Base-by-base conservation (phyloP, 73 alveolate species). In the Paramecium octaurelia region DNA sequence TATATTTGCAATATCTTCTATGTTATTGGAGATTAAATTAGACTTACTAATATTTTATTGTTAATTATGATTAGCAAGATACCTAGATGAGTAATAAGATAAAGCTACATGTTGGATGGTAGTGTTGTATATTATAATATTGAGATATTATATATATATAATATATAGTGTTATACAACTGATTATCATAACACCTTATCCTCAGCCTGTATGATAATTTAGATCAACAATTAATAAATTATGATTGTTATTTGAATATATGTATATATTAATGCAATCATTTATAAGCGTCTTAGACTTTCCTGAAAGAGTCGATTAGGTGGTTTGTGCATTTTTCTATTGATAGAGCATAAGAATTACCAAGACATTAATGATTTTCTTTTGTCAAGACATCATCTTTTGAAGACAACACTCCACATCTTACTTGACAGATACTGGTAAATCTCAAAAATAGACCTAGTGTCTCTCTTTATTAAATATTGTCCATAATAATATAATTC, bases 401-500 rank as follows among this genome's bases (percentile, higher is more conserved):
- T 3, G 29, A 18, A 27, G 21, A 31, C 42, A 64, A 34, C 27
- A 64, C 21, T 64, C 50, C 84, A 34, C 84, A 64, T 64, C 84
- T 64, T 3, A 64, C 46, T 64, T 64, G 48, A 27, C 84, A 64
- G 48, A 27, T 34, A 34, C 50, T 31, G 2, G 84, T 64, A 34
- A 64, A 64, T 64, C 84, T 64, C 42, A 64, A 34, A 20, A 64
- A 64, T 31, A 64, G 50, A 12, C 84, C 84, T 23, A 64, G 31
- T 64, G 84, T 64, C 31, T 64, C 84, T 64, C 84, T 64, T 64
- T 64, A 64, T 64, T 64, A 64, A 64, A 64, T 11, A 64, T 64
- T 64, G 46, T 64, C 84, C 84, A 64, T 64, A 64, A 64, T 64
- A 64, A 64, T 80, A 43, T 54, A 54, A 54, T 44, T 24, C 91